These are phyloP conservation scores for Kalanchoe fedtschenkoi DNA, from an alignment of 164 flowering plant genomes.

Conservation along the genomic window DNA sequence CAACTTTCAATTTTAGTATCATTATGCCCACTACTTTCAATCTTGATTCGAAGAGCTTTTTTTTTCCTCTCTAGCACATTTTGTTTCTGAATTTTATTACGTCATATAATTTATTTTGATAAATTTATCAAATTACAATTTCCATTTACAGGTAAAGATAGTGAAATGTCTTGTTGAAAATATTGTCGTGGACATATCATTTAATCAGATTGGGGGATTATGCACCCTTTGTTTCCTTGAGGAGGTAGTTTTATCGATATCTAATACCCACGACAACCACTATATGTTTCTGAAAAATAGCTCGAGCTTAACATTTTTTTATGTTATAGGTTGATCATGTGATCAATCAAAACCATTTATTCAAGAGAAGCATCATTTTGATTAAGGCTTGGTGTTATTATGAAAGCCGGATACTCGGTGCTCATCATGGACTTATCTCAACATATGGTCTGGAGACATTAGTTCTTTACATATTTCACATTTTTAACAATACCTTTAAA, in stretches of 20 bases:
- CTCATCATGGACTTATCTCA: slow-evolving; percentile 94
- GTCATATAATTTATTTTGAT: not conserved
- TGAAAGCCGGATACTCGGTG: slow-evolving; percentile 95
- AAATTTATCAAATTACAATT: not conserved
- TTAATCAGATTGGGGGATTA: slow-evolving; percentile 91
- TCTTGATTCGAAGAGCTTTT: not conserved
- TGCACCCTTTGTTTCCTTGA: slow-evolving; percentile 98
- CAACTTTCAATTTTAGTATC: not conserved
- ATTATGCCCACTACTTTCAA: not conserved
- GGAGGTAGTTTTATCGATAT: not conserved
- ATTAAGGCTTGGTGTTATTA: slow-evolving; percentile 98
- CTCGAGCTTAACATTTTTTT: not conserved
- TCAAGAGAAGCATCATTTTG: slow-evolving; percentile 89
- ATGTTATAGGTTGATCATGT: slow-evolving; percentile 65
- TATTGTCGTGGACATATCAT: slow-evolving; percentile 96
- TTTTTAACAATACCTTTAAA: slow-evolving; percentile 70
- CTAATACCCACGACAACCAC: not conserved
- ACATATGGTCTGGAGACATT: slow-evolving; percentile 91
- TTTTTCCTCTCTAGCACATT: not conserved
- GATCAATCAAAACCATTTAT: slow-evolving; percentile 68
- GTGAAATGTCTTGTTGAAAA: slow-evolving; percentile 96
- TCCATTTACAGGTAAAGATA: slow-evolving; percentile 66
- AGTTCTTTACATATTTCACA: slow-evolving; percentile 90
- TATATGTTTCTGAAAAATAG: not conserved
- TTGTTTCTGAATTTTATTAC: not conserved